Base-by-base conservation (phyloP, 805 yeast species). In the Clavispora carvajalis region DNA sequence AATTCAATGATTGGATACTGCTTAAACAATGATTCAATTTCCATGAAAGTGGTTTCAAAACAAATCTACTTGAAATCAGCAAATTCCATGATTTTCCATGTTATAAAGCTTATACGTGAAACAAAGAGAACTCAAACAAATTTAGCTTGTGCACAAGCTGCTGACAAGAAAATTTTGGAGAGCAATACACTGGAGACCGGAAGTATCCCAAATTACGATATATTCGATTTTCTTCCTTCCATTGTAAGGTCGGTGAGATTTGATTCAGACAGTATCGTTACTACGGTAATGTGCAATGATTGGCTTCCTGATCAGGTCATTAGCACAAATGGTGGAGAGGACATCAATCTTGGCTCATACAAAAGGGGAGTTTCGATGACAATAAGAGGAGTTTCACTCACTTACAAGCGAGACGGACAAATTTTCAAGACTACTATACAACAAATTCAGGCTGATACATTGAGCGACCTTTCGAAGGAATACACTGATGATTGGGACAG, bases 211-310 rank as follows among this genome's bases (percentile, higher is more conserved):
- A 28, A 28, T 28, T 22, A 62, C 6, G 60, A 64, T n/a, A 33
- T 69, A 12, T 66, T 66, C 33, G 49, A 55, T 26, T 3, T 65
- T 0, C 40, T 68, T 3, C 74, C 74, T 0, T 37, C 49, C 0
- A 40, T 54, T 13, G 29, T 69, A 7, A 45, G 54, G 6, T 46
- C 59, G 5, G 40, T 68, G 22, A 58, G 56, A 42, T 28, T 64
- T 13, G 52, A 52, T n/a, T 46, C 63, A 7, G 38, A 57, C 3
- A 45, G 52, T 23, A 26, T 67, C 12, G 64, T 61, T 45, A 54
- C 62, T 1, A 65, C 64, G 34, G 55, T 69, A 4, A 54, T 64
- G 11, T 68, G 73, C 45, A 67, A 66, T 38, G 74, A 69, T 39
- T 62, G 62, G 7, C 51, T 69, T 13, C 74, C 74, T 0, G 53